Conservation (phyloP, 1,284 basidiomycete genomes). For the Termitomyces sp. region DNA sequence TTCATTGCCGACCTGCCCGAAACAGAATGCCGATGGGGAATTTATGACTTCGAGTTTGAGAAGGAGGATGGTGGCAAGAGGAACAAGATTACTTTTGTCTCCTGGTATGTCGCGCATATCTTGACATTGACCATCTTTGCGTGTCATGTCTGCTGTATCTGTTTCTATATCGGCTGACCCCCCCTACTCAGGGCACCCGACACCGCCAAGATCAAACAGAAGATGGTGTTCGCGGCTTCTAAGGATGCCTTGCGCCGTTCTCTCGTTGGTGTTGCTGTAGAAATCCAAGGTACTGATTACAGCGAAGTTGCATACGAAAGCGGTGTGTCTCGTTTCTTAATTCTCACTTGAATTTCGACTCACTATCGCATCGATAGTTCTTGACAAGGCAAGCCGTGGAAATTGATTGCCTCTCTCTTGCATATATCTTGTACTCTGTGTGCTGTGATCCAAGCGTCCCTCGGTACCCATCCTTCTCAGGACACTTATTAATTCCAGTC, state of each 20-base stretch:
- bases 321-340: conserved; percentile 48
- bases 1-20: conserved; percentile 79
- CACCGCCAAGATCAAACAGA: conserved; percentile 80
- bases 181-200: conserved; percentile 77
- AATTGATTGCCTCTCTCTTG: conserved; percentile 12
- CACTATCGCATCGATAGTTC: conserved; percentile 19
- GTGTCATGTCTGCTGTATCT: conserved; percentile 7
- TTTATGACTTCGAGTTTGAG: conserved; percentile 91
- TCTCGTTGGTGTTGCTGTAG: conserved; percentile 68
- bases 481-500: conserved; percentile 4
- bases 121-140: background rate
- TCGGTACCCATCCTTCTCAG: conserved; percentile 2
- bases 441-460: conserved; percentile 3
- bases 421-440: conserved; percentile 6
- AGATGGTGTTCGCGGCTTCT: conserved; percentile 95
- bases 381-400: conserved; percentile 28
- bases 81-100: conserved; percentile 87
- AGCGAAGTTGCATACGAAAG: conserved; percentile 74
- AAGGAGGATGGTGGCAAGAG: conserved; percentile 77
- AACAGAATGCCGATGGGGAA: conserved; percentile 79
- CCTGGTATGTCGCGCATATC: conserved; percentile 60
- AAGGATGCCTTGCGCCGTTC: conserved; percentile 68
- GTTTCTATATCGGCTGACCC: conserved; percentile 15
- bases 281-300: conserved; percentile 87
- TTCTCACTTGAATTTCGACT: background rate